Base-by-base conservation (phyloP, 805 yeast species). In the Barnettozyma vustinii region DNA sequence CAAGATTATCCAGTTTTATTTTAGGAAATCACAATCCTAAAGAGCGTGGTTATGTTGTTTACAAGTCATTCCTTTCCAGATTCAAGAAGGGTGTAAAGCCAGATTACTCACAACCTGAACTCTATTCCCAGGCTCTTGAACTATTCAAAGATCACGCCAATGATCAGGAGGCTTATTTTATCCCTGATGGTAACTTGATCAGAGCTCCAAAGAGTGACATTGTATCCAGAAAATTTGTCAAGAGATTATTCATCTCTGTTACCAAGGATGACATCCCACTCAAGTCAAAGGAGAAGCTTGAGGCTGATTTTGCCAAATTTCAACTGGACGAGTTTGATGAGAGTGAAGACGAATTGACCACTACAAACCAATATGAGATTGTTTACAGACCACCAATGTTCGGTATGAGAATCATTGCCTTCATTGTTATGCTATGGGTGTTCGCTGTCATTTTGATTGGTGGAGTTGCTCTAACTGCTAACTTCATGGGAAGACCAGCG, bases 311-410 rank as follows among this genome's bases (percentile, higher is more conserved):
- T 25, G 55, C 49, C n/a, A 70, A 66, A 4, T 60, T 64, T 19
- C 53, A 65, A 13, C 65, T 69, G 30, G 71, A 68, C n/a, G 72
- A 68, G 44, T 73, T 70, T 45, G 73, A 71, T 15, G 70, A 69
- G 16, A 58, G 70, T n/a, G 74, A 70, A 37, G 72, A 68, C 19
- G 73, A 70, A 46, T 68, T 69, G 13, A 63, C 70, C 0, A 67
- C 66, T 23, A 67, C 71, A 25, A 69, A 71, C 49, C 64, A 66
- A 2, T 89, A 91, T 64, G 73, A 79, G 2, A 78, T 91, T 26
- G 97, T 91, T 3, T 95, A 91, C 67, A 74, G 88, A 41, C 98
- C 99, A 5, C 96, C 96, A 2, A 56, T 75, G 44, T 87, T 92
- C 64, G 74, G 80, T 45, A 30, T 59, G 2, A 74, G 97, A 50